phyloP scores from a whole-genome alignment of 73 alveolate genomes.

The Symbiodinium natans region DNA sequence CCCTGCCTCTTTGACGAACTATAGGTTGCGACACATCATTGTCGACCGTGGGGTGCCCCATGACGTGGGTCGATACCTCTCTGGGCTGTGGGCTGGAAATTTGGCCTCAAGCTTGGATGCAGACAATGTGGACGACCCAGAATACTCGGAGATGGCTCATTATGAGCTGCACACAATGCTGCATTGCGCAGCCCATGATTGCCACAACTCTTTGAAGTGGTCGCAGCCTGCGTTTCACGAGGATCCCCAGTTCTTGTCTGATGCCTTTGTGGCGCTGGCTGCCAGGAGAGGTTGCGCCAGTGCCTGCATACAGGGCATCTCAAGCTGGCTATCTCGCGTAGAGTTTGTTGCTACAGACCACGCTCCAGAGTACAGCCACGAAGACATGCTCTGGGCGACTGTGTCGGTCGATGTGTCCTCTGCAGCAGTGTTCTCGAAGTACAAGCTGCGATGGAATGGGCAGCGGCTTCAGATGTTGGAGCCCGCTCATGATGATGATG shows the following conservation, averaged over 20 bases:
- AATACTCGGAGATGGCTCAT: background rate
- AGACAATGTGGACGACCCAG: background rate
- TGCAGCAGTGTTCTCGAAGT: too few species aligned
- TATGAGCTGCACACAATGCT: background rate
- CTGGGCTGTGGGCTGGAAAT: background rate
- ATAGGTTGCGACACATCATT: background rate
- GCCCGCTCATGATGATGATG: too few species aligned
- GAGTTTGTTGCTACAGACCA: background rate
- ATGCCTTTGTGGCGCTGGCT: background rate
- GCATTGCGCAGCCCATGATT: background rate
- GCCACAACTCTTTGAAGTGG: background rate
- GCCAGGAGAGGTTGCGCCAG: background rate
- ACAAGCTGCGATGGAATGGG: too few species aligned
- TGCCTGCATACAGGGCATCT: background rate
- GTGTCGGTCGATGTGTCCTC: too few species aligned
- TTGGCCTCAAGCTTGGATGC: background rate
- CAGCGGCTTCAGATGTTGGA: too few species aligned
- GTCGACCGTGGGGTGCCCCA: background rate
- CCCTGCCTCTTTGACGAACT: background rate
- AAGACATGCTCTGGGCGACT: background rate
- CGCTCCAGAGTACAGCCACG: background rate
- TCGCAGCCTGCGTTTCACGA: background rate
- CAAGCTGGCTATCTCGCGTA: background rate
- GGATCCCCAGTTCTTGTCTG: background rate
- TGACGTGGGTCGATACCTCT: background rate